Percentiles rank a stretch among this genome's conserved stretches.
These are phyloP conservation scores for Blastocystis sp. DNA, from an alignment of 352 stramenopile species.

Conservation along the genomic window DNA sequence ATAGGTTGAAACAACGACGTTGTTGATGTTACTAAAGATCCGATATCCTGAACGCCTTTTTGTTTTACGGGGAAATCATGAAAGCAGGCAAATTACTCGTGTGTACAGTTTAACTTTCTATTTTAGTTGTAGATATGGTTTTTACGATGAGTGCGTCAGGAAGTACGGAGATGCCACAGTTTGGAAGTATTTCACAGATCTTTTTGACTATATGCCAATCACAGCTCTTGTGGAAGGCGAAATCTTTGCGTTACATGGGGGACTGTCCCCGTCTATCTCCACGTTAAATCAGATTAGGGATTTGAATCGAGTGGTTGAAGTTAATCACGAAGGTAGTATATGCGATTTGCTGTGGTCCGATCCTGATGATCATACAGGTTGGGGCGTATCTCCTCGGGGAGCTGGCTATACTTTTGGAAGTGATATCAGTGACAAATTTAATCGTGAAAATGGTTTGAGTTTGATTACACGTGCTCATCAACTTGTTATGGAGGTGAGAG, in stretches of 20 bases:
- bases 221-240: slow-evolving; percentile 90
- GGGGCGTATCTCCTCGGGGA: slow-evolving; percentile 88
- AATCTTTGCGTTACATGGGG: slow-evolving; percentile 86
- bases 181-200: slow-evolving; percentile 93
- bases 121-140: slow-evolving; percentile 81
- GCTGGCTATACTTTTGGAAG: slow-evolving; percentile 87
- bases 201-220: slow-evolving; percentile 91
- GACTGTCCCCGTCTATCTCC: slow-evolving; percentile 82
- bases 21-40: slow-evolving; percentile 88
- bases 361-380: slow-evolving; percentile 87
- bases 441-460: slow-evolving; percentile 85
- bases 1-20: slow-evolving; percentile 82
- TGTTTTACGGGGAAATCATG: slow-evolving; percentile 87
- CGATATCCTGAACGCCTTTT: slow-evolving; percentile 86
- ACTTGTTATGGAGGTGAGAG: slow-evolving; percentile 87
- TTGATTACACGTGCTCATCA: slow-evolving; percentile 89
- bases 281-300: slow-evolving; percentile 88
- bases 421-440: slow-evolving; percentile 87
- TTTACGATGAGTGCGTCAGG: slow-evolving; percentile 95
- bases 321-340: slow-evolving; percentile 91
- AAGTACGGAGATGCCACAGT: slow-evolving; percentile 99
- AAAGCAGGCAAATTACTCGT: slow-evolving; percentile 91
- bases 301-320: slow-evolving; percentile 89
- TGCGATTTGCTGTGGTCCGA: slow-evolving; percentile 96
- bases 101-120: slow-evolving; percentile 71